phyloP scores from a whole-genome alignment of 2,329 filamentous ascomycete species.

The Stachybotrys elegans region DNA sequence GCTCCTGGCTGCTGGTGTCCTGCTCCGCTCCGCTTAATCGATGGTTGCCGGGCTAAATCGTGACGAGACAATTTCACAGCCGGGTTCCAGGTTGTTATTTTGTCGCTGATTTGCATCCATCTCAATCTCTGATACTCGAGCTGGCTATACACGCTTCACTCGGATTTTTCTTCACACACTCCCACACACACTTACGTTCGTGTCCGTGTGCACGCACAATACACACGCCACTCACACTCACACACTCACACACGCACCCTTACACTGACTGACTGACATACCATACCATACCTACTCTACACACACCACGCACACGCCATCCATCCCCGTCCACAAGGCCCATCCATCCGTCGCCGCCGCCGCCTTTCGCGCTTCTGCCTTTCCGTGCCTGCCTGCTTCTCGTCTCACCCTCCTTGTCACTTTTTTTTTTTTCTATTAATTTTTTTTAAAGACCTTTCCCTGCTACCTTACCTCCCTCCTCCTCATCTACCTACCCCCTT shows the following conservation, averaged over 20 bases:
- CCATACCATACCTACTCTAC: neutral
- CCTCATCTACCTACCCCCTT: constrained; percentile 12
- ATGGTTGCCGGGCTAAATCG: too few species aligned
- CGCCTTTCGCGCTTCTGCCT: neutral
- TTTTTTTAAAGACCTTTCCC: too few species aligned
- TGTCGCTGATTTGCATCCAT: too few species aligned
- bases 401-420: constrained; percentile 13
- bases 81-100: too few species aligned
- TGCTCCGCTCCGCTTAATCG: too few species aligned
- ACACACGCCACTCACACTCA: neutral
- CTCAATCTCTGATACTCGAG: too few species aligned
- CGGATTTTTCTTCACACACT: neutral
- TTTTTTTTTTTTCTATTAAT: too few species aligned
- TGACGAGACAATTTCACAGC: too few species aligned
- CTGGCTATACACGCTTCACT: neutral
- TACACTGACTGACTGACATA: neutral
- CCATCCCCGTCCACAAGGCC: neutral
- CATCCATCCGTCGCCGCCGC: neutral
- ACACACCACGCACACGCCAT: neutral
- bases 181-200: constrained; percentile 1
- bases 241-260: neutral
- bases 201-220: neutral
- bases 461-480: constrained; percentile 17
- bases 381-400: neutral
- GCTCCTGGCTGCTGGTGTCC: neutral